Evolutionary conservation across 2,329 filamentous ascomycete genomes (phyloP).

Genomic region (Talaromyces verruculosus): DNA sequence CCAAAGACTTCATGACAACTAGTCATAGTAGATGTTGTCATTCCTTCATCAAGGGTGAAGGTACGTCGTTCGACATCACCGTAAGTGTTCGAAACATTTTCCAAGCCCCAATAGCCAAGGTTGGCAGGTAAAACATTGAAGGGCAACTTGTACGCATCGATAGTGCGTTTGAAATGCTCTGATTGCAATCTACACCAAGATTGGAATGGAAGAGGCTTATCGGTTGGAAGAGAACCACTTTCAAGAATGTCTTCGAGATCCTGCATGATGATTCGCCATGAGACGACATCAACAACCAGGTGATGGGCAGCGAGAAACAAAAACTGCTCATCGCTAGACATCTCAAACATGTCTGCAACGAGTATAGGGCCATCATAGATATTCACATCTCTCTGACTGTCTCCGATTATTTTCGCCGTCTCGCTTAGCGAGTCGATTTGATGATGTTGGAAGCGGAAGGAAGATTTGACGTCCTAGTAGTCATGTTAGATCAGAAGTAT

Average conservation of each 20-base stretch:
- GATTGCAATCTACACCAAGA: constrained; percentile 39
- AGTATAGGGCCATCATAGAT: constrained; percentile 39
- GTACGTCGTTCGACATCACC: constrained; percentile 37
- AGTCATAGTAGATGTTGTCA: constrained; percentile 35
- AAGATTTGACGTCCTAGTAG: constrained; percentile 27
- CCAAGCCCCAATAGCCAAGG: constrained; percentile 41
- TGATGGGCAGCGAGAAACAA: constrained; percentile 35
- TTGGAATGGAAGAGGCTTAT: constrained; percentile 41
- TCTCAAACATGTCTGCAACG: constrained; percentile 41
- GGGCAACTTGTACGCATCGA: constrained; percentile 25
- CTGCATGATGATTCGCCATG: constrained; percentile 39
- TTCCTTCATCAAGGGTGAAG: constrained; percentile 35
- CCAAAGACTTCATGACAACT: constrained; percentile 35
- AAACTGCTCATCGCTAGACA: constrained; percentile 23
- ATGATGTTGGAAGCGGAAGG: constrained; percentile 27
- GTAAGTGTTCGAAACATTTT: constrained; percentile 34
- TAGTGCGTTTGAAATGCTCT: constrained; percentile 29
- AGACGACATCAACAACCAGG: constrained; percentile 34
- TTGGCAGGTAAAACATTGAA: constrained; percentile 35
- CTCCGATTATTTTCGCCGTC: constrained; percentile 32
- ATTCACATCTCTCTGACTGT: constrained; percentile 24
- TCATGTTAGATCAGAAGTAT: background rate
- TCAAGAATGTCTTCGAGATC: constrained; percentile 40
- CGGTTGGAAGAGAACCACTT: constrained; percentile 33
- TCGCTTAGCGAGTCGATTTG: background rate